Evolutionary conservation across 345 rosid species (phyloP).

Genomic region (Mercurialis annua): DNA sequence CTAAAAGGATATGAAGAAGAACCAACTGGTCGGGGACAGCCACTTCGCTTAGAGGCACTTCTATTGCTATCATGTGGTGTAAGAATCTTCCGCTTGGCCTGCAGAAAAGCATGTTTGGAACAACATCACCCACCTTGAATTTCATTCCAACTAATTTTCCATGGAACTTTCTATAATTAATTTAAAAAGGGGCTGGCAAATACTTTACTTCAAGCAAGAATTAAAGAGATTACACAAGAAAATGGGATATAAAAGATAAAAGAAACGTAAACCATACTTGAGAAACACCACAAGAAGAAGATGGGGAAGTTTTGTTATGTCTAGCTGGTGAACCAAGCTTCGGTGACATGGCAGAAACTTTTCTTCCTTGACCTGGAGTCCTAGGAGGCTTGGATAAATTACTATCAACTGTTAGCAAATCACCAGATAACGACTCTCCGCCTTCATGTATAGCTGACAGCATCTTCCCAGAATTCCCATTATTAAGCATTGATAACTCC

Average conservation of each 20-base stretch:
- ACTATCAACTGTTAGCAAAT: slow-evolving; percentile 38
- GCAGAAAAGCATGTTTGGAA: slow-evolving; percentile 24
- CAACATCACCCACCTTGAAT: slow-evolving; percentile 11
- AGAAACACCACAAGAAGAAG: slow-evolving; percentile 43
- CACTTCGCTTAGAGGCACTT: slow-evolving; percentile 69
- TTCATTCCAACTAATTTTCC: neutral
- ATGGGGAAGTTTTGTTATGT: slow-evolving; percentile 19
- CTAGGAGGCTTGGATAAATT: slow-evolving; percentile 47
- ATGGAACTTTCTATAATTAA: neutral
- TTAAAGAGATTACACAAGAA: neutral
- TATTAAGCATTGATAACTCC: slow-evolving; percentile 73
- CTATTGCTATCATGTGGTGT: slow-evolving; percentile 45
- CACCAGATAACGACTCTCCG: slow-evolving; percentile 36
- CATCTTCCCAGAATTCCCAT: slow-evolving; percentile 41
- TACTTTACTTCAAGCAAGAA: neutral
- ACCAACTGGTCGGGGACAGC: slow-evolving; percentile 50
- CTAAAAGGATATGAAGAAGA: slow-evolving; percentile 84
- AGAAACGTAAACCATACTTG: neutral
- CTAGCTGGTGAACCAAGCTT: slow-evolving; percentile 39
- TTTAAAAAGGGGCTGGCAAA: neutral
- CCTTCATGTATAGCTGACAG: slow-evolving; percentile 55
- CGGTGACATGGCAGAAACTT: slow-evolving; percentile 23
- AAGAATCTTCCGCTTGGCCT: slow-evolving; percentile 58
- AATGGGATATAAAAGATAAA: neutral
- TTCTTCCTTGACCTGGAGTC: slow-evolving; percentile 28